These are phyloP conservation scores for Xylariomycetidae sp. DNA, from an alignment of 2,329 filamentous ascomycete species.

Conservation along the genomic window DNA sequence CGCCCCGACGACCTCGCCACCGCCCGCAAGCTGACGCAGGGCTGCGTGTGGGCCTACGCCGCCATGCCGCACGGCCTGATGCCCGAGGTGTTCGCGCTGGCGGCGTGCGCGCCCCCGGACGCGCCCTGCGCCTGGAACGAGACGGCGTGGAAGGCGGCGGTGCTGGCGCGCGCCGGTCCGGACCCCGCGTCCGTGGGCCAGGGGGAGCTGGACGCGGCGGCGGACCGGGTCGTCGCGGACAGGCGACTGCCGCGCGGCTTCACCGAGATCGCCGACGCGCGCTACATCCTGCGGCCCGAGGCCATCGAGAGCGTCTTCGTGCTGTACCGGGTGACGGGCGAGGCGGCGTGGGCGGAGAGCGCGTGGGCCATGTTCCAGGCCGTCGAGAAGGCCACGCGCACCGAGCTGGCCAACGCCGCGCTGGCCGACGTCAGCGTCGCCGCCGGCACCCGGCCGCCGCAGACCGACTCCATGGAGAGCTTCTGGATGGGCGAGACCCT, in stretches of 20 bases:
- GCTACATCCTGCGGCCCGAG: conserved; percentile 23
- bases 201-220: conserved; percentile 5
- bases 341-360: conserved; percentile 13
- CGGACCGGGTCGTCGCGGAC: conserved; percentile 14
- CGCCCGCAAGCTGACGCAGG: conserved; percentile 40
- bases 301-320: conserved; percentile 25
- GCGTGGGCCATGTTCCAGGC: conserved; percentile 23
- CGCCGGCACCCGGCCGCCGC: conserved; percentile 4
- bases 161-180: conserved; percentile 13
- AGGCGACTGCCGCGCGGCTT: conserved; percentile 19
- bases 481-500: conserved; percentile 68
- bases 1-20: conserved; percentile 35
- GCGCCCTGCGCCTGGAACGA: conserved; percentile 24
- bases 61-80: conserved; percentile 44
- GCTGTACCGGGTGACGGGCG: conserved; percentile 20
- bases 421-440: conserved; percentile 17
- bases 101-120: conserved; percentile 28
- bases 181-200: background rate
- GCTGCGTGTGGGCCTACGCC: conserved; percentile 47
- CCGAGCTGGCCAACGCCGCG: conserved; percentile 19
- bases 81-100: conserved; percentile 42
- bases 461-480: conserved; percentile 34
- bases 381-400: conserved; percentile 19
- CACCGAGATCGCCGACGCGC: conserved; percentile 14
- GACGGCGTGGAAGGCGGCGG: conserved; percentile 19